A percentile compares a stretch with the other conserved stretches of the same genome.
Evolutionary conservation across 1,284 basidiomycete genomes (phyloP).

Genomic region (Ustilago shanxiensis): DNA sequence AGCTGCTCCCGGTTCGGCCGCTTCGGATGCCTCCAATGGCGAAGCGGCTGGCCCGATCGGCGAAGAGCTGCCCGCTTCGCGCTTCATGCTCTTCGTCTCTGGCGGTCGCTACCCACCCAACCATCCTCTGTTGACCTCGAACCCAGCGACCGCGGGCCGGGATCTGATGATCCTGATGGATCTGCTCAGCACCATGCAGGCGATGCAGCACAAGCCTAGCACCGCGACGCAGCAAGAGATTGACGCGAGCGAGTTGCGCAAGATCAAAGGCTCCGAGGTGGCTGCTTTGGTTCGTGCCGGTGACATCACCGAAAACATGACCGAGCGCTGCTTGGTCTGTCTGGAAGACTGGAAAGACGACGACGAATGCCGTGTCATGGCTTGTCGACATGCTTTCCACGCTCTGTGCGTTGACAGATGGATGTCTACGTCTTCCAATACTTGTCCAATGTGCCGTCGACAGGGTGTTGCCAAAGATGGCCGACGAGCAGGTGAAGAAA

Average conservation of each 20-base stretch:
- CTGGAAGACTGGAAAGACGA: conserved; percentile 66
- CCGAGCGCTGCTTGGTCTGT: conserved; percentile 65
- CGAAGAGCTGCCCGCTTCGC: conserved; percentile 46
- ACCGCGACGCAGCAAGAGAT: conserved; percentile 64
- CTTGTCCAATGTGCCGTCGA: conserved; percentile 62
- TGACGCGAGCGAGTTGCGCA: conserved; percentile 51
- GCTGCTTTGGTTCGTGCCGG: conserved; percentile 33
- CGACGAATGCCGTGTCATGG: conserved; percentile 59
- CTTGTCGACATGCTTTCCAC: conserved; percentile 66
- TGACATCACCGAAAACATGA: conserved; percentile 63
- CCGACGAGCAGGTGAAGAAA: conserved; percentile 40
- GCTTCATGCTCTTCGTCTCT: conserved; percentile 67
- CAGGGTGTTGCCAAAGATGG: conserved; percentile 54
- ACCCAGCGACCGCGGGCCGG: conserved; percentile 57
- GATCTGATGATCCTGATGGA: conserved; percentile 69
- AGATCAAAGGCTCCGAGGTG: conserved; percentile 51
- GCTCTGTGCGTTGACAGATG: conserved; percentile 59
- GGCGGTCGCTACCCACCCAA: conserved; percentile 64
- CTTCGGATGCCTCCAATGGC: neutral
- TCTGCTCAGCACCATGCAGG: conserved; percentile 61
- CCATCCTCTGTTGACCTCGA: conserved; percentile 63
- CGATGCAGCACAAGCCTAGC: conserved; percentile 57
- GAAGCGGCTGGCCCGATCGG: conserved; percentile 10
- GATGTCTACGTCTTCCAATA: conserved; percentile 60
- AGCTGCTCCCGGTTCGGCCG: neutral